phyloP scores from a whole-genome alignment of 768 basidiomycete species.

The Mycena venus region DNA sequence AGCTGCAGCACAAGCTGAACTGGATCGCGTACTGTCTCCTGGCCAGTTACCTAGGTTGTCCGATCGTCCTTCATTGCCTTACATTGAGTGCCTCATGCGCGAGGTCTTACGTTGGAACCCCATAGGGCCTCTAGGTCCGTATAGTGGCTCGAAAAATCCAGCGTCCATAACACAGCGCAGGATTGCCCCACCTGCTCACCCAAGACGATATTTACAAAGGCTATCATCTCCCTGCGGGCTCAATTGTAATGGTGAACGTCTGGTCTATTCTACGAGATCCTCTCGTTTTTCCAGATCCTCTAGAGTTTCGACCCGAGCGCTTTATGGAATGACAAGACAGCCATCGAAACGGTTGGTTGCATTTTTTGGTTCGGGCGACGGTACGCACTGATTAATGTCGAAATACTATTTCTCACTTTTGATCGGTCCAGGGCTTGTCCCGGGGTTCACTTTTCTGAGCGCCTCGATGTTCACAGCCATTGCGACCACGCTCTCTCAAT shows the following conservation, averaged over 20 bases:
- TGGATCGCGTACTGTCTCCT: slow-evolving; percentile 35
- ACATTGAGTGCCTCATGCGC: slow-evolving; percentile 40
- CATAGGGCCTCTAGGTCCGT: slow-evolving; percentile 37
- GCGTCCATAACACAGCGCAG: no score
- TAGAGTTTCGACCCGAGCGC: not conserved
- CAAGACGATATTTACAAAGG: not conserved
- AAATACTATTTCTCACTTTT: no score
- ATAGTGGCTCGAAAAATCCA: no score
- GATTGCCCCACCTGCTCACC: not conserved
- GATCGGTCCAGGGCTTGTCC: slow-evolving; percentile 13
- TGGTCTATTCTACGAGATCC: slow-evolving; percentile 2
- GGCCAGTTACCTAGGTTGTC: slow-evolving; percentile 33
- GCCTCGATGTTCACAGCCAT: slow-evolving; percentile 16
- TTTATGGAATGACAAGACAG: not conserved
- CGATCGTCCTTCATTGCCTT: slow-evolving; percentile 39
- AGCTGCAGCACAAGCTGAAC: slow-evolving; percentile 40
- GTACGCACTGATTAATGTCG: no score
- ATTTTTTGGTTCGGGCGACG: not conserved
- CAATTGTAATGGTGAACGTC: not conserved
- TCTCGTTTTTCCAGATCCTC: not conserved
- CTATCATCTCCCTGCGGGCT: not conserved
- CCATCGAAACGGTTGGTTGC: not conserved
- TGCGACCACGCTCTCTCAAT: slow-evolving; percentile 5
- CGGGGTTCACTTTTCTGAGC: slow-evolving; percentile 17
- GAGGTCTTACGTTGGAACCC: slow-evolving; percentile 45